phyloP scores from a whole-genome alignment of 805 yeast species.

The Sugiyamaella floridensis region DNA sequence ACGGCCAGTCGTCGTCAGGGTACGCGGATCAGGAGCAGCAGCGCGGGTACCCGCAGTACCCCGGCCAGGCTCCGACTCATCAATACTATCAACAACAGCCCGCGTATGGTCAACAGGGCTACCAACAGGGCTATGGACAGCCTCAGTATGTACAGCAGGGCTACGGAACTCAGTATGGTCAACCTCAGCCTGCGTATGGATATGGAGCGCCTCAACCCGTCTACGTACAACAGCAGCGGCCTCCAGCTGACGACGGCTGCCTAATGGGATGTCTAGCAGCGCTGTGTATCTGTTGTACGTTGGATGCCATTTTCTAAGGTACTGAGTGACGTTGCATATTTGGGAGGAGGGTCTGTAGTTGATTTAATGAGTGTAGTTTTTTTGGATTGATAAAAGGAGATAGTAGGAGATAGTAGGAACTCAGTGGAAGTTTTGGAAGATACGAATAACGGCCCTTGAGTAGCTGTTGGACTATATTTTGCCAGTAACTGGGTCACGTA shows the following conservation, averaged over 20 bases:
- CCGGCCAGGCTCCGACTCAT: background rate
- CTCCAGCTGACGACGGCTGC: slow-evolving; percentile 12
- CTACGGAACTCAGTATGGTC: slow-evolving; percentile 8
- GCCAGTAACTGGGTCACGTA: too few species aligned
- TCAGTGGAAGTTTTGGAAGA: background rate
- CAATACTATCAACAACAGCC: slow-evolving; percentile 7
- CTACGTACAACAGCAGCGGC: slow-evolving; percentile 18
- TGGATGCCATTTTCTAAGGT: slow-evolving; percentile 18
- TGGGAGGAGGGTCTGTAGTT: background rate
- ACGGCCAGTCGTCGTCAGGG: background rate
- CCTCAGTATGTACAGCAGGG: slow-evolving; percentile 2
- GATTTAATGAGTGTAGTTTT: background rate
- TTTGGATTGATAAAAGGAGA: too few species aligned
- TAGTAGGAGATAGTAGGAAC: too few species aligned
- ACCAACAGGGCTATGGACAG: slow-evolving; percentile 11
- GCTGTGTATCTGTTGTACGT: slow-evolving; percentile 23
- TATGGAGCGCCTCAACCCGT: slow-evolving; percentile 16
- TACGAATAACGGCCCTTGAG: too few species aligned
- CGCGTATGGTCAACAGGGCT: slow-evolving; percentile 10
- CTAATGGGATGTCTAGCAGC: slow-evolving; percentile 20
- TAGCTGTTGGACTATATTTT: too few species aligned
- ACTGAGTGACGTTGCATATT: background rate
- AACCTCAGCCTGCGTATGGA: slow-evolving; percentile 9
- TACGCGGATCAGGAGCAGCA: background rate
- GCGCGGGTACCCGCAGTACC: slow-evolving; percentile 5